These are phyloP conservation scores for Cardamine occulta DNA, from an alignment of 345 rosid genomes.

Conservation along the genomic window DNA sequence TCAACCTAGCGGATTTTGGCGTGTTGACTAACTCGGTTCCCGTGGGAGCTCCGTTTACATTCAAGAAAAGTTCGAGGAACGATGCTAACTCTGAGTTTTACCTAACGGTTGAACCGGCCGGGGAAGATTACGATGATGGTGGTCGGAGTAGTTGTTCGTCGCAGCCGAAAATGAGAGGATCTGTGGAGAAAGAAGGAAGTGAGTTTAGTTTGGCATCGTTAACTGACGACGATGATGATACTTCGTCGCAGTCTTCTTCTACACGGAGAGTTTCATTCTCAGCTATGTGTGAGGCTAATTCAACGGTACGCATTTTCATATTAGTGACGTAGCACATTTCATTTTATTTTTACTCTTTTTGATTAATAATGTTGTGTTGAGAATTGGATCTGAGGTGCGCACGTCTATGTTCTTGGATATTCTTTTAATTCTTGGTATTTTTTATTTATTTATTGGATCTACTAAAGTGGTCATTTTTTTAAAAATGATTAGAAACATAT, in stretches of 20 bases:
- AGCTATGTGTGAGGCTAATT: constrained; percentile 45
- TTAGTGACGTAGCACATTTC: background rate
- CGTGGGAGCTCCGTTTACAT: constrained; percentile 56
- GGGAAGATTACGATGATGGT: constrained; percentile 61
- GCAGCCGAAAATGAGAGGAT: constrained; percentile 48
- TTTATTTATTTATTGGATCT: background rate
- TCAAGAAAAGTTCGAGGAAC: constrained; percentile 67
- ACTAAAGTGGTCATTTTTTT: background rate
- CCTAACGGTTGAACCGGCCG: constrained; percentile 65
- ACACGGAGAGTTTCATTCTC: constrained; percentile 53
- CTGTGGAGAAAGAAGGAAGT: constrained; percentile 56
- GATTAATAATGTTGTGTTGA: background rate
- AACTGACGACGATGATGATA: constrained; percentile 75
- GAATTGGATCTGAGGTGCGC: constrained; percentile 17
- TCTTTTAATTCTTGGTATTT: background rate
- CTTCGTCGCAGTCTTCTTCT: constrained; percentile 59
- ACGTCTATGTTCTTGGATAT: constrained; percentile 10
- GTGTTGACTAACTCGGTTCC: constrained; percentile 52
- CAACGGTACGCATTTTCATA: constrained; percentile 50
- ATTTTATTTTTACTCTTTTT: background rate
- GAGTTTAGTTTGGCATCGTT: constrained; percentile 65
- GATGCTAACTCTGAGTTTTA: constrained; percentile 57
- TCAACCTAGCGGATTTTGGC: constrained; percentile 85
- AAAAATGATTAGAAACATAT: background rate
- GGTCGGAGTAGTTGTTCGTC: constrained; percentile 65